A percentile compares a stretch with the other conserved stretches of the same genome.
Evolutionary conservation across 176 grass and related monocot genomes (phyloP).

Genomic region (Saccharum spontaneum): DNA sequence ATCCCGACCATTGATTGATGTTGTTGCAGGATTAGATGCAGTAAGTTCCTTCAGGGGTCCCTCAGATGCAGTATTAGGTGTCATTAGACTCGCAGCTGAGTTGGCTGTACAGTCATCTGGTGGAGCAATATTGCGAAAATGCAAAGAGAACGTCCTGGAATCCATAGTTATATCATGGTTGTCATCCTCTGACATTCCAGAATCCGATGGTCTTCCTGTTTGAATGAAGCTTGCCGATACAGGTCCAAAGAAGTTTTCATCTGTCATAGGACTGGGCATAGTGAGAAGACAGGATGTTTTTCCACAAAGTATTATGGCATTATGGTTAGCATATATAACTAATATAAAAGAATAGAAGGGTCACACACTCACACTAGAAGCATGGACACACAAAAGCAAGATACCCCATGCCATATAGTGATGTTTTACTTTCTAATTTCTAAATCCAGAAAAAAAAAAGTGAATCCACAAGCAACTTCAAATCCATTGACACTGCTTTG

Average conservation of each 20-base stretch:
- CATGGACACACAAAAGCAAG: slow-evolving; percentile 10
- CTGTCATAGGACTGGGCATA: slow-evolving; percentile 42
- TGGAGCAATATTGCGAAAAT: slow-evolving; percentile 63
- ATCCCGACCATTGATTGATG: slow-evolving; percentile 24
- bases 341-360: not conserved
- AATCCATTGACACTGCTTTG: not conserved
- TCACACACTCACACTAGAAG: not conserved
- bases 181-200: slow-evolving; percentile 76
- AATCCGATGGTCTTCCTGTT: slow-evolving; percentile 65
- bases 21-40: slow-evolving; percentile 47
- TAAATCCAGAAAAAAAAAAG: not conserved
- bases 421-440: not conserved
- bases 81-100: slow-evolving; percentile 62
- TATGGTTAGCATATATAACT: slow-evolving; percentile 3
- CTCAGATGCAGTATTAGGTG: slow-evolving; percentile 28
- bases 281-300: slow-evolving; percentile 18
- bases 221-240: slow-evolving; percentile 85
- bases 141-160: slow-evolving; percentile 79
- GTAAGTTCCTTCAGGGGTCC: slow-evolving; percentile 22
- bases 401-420: not conserved
- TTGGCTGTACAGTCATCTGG: slow-evolving; percentile 58
- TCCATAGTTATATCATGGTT: slow-evolving; percentile 86
- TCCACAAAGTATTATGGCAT: slow-evolving; percentile 4
- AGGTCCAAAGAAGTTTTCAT: slow-evolving; percentile 91
- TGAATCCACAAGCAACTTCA: slow-evolving; percentile 3